phyloP scores from a whole-genome alignment of 768 basidiomycete species.

The Amanita exitialis region DNA sequence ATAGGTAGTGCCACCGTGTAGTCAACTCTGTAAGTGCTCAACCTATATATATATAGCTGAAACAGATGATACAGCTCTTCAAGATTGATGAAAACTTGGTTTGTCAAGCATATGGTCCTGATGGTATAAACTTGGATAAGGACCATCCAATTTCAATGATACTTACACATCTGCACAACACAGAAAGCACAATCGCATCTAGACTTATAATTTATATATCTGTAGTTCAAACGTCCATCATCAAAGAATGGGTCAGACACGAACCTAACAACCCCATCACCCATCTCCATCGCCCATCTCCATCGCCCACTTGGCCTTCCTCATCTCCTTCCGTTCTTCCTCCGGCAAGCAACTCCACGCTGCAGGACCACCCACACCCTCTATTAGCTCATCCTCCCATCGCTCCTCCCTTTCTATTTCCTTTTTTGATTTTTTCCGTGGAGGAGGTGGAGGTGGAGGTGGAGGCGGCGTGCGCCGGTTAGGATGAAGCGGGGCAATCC shows the following conservation, averaged over 20 bases:
- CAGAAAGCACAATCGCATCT: background rate
- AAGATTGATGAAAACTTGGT: too few species aligned
- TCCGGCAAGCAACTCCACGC: constrained; percentile 40
- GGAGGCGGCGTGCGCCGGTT: constrained; percentile 69
- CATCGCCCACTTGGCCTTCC: constrained; percentile 49
- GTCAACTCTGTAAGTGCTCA: too few species aligned
- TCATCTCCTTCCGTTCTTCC: constrained; percentile 41
- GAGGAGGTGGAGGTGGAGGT: constrained; percentile 58
- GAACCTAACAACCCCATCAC: constrained; percentile 11
- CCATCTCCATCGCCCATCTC: constrained; percentile 56
- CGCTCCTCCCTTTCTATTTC: constrained; percentile 65
- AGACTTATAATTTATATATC: background rate
- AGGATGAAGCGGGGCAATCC: constrained; percentile 69
- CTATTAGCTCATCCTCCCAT: constrained; percentile 74
- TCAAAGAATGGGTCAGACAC: background rate
- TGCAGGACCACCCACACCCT: constrained; percentile 60
- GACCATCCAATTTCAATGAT: background rate
- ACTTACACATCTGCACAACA: background rate
- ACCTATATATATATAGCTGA: too few species aligned
- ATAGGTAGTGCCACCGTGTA: too few species aligned
- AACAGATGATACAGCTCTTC: too few species aligned
- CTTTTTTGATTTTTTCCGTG: constrained; percentile 74
- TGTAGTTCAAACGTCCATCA: too few species aligned
- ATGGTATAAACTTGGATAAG: too few species aligned
- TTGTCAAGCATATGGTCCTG: too few species aligned